phyloP scores from a whole-genome alignment of 305 asterid species.

The Fraxinus albicans region DNA sequence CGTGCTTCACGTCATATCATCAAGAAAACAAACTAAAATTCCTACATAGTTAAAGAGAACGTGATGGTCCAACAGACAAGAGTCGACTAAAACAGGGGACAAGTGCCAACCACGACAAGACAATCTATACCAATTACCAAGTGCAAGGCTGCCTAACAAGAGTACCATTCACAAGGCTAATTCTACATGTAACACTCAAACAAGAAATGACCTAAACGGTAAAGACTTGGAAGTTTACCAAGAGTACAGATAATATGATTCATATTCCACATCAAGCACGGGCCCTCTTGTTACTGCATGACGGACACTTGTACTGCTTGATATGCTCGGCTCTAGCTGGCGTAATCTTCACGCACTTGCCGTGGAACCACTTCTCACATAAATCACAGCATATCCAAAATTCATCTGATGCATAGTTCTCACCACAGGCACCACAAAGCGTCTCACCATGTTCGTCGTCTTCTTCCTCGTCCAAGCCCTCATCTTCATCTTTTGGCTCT shows the following conservation, averaged over 20 bases:
- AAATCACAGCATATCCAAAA: constrained; percentile 85
- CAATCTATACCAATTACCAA: constrained; percentile 22
- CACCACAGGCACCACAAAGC: constrained; percentile 62
- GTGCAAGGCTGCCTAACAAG: constrained; percentile 21
- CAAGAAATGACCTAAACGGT: constrained; percentile 23
- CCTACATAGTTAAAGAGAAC: neutral
- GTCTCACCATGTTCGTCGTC: constrained; percentile 67
- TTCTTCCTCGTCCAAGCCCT: constrained; percentile 46
- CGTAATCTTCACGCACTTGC: constrained; percentile 77
- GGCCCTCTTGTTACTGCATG: constrained; percentile 64
- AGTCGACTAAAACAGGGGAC: constrained; percentile 19
- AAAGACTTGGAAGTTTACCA: constrained; percentile 3
- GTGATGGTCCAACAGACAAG: neutral
- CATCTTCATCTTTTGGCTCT: constrained; percentile 53
- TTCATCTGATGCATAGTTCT: constrained; percentile 54
- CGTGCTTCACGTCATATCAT: neutral
- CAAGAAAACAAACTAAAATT: neutral
- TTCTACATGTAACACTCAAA: constrained; percentile 16
- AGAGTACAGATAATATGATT: constrained; percentile 3
- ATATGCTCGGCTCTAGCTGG: constrained; percentile 76
- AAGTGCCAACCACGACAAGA: constrained; percentile 9
- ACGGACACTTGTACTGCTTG: constrained; percentile 73
- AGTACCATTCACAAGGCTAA: constrained; percentile 30
- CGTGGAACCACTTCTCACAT: constrained; percentile 85
- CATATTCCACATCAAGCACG: constrained; percentile 30